Conservation (phyloP, 345 rosid species). For the Zanthoxylum bungeanum region DNA sequence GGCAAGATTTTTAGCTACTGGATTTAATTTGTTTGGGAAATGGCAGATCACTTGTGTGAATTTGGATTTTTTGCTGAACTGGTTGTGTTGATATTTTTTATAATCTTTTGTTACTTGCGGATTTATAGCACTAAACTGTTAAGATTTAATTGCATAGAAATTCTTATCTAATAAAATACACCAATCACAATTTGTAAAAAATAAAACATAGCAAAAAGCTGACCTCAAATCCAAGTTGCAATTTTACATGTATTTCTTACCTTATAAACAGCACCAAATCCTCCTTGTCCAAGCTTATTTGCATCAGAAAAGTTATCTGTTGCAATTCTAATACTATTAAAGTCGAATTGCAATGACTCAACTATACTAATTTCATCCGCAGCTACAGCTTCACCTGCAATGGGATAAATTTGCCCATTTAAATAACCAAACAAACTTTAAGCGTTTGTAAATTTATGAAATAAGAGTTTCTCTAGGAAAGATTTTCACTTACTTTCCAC, state of each 20-base stretch:
- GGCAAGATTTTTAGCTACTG: neutral
- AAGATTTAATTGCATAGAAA: too few relatives aligned
- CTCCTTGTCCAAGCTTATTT: conserved; percentile 50
- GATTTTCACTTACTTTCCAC: conserved; percentile 20
- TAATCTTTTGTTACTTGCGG: too few relatives aligned
- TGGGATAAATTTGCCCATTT: neutral
- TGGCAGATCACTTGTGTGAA: too few relatives aligned
- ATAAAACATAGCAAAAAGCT: too few relatives aligned
- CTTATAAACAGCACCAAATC: conserved; percentile 50
- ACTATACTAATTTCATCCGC: conserved; percentile 9
- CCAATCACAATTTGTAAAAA: too few relatives aligned
- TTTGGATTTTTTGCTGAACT: too few relatives aligned
- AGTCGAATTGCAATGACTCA: conserved; percentile 24
- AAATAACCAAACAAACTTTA: neutral
- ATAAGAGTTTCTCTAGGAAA: neutral
- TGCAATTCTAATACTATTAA: conserved; percentile 27
- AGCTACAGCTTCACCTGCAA: neutral
- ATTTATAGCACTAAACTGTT: too few relatives aligned
- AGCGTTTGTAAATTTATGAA: neutral
- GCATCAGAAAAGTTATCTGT: conserved; percentile 35
- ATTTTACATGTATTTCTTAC: too few relatives aligned
- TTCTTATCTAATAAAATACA: too few relatives aligned
- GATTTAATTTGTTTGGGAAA: neutral
- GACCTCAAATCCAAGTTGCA: too few relatives aligned
- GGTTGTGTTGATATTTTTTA: too few relatives aligned